Base-by-base conservation (phyloP, 176 grass and related monocot genomes). In the Aegilops umbellulata region DNA sequence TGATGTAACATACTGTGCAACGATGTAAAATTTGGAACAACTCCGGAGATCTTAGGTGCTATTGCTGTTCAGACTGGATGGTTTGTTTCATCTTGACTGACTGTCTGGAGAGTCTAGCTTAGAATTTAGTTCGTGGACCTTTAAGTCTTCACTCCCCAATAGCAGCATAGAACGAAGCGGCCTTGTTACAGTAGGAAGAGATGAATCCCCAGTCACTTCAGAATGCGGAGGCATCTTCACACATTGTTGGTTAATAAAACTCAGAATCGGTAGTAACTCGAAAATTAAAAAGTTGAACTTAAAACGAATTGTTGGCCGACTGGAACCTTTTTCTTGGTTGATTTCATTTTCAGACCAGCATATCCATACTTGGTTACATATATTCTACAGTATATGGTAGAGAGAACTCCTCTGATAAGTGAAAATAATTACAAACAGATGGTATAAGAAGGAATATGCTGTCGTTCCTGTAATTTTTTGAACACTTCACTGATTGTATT, bases 231-330 rank as follows among this genome's bases (percentile, higher is more conserved):
- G 35, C 29, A n/a, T 8, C 8, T 46, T 30, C 31, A 38, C 27
- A 75, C 64, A 17, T 83, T 27, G 24, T 30, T 80, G 39, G 24
- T 66, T 46, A 65, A 19, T 61, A 38, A 12, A n/a, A 44, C 32
- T 80, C 24, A 17, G 15, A 57, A 31, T 63, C 63, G 2, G 46
- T 61, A 20, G 25, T 22, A 68, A 24, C 4, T 60, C 3, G 15
- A 82, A 64, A 41, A 74, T 65, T 82, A 23, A 19, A 82, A 67
- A 12, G 7, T 65, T 64, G 4, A 76, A 29, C 34, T 76, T 76
- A 1, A 38, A 22, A 10, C 0, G 2, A 25, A 39, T 55, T 68
- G 27, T 57, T 51, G 23, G 22, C 31, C 23, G 41, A 58, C 27
- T 69, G 23, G 26, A 60, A 79, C 0, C 2, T 58, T 11, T 78